A percentile compares a stretch with the other conserved stretches of the same genome.
Conservation (phyloP, 345 rosid genomes). For the Gossypium mustelinum region DNA sequence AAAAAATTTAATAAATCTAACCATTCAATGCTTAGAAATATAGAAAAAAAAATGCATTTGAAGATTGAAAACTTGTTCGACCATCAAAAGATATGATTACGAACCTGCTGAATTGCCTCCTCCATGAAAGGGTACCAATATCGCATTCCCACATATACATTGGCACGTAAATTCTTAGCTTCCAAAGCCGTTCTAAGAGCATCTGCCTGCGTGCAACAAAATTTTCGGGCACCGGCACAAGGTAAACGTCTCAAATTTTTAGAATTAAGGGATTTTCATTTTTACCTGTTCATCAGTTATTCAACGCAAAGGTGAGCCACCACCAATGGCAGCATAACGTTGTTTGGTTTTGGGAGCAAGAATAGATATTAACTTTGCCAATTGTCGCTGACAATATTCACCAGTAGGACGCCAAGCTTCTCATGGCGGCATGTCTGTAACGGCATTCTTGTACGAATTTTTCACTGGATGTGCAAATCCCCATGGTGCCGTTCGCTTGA, state of each 20-base stretch:
- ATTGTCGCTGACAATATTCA: slow-evolving; percentile 42
- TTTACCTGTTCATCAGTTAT: slow-evolving; percentile 79
- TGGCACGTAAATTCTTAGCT: slow-evolving; percentile 54
- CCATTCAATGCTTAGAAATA: too few relatives aligned
- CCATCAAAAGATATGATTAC: not conserved
- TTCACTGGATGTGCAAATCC: not conserved
- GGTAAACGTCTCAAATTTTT: not conserved
- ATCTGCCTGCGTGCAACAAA: slow-evolving; percentile 45
- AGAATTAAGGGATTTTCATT: not conserved
- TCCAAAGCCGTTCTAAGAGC: slow-evolving; percentile 61
- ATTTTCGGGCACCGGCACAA: not conserved
- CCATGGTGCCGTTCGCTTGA: not conserved
- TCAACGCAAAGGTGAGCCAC: slow-evolving; percentile 86
- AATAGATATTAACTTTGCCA: slow-evolving; percentile 57
- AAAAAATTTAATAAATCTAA: too few relatives aligned
- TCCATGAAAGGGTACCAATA: slow-evolving; percentile 93
- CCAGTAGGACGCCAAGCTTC: slow-evolving; percentile 57
- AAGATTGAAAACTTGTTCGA: not conserved
- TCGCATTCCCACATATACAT: slow-evolving; percentile 81
- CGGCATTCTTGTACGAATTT: not conserved
- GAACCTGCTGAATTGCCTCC: slow-evolving; percentile 79
- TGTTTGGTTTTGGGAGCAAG: slow-evolving; percentile 90
- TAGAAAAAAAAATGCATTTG: too few relatives aligned
- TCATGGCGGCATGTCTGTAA: not conserved
- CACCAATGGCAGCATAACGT: slow-evolving; percentile 97